A percentile compares a stretch with the other conserved stretches of the same genome.
These are phyloP conservation scores for Botrytis paeoniae DNA, from an alignment of 2,329 filamentous ascomycete species.

Conservation along the genomic window DNA sequence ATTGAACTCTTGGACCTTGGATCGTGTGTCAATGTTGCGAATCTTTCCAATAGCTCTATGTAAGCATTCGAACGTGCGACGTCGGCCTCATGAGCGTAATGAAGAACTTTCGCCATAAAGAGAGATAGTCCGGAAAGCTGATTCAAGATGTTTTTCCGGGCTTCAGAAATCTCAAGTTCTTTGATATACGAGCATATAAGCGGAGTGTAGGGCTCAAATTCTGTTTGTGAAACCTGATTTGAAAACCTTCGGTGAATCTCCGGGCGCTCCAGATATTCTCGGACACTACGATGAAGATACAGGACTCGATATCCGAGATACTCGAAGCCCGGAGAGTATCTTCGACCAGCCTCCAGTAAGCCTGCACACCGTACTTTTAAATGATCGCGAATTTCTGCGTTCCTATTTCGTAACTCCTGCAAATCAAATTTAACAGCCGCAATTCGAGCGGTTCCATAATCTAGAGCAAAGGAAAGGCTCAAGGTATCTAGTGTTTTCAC, in stretches of 20 bases:
- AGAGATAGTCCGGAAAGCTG: not conserved
- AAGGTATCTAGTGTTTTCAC: not conserved
- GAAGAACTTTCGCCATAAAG: not conserved
- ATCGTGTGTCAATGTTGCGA: not conserved
- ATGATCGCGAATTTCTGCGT: not conserved
- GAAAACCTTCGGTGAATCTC: too few species aligned
- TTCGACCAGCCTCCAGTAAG: not conserved
- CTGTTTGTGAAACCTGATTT: too few species aligned
- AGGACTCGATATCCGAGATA: not conserved
- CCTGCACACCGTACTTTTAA: not conserved
- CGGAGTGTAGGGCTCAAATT: not conserved
- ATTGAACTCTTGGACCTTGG: not conserved
- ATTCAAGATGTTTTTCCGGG: not conserved
- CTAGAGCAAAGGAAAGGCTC: not conserved
- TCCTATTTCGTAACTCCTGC: too few species aligned
- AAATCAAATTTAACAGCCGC: too few species aligned
- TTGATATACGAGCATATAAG: not conserved
- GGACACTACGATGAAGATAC: not conserved
- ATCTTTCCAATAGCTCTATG: not conserved
- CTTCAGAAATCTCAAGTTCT: not conserved
- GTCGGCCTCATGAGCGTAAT: not conserved
- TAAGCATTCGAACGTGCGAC: not conserved
- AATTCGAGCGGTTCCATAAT: too few species aligned
- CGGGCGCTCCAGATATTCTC: not conserved
- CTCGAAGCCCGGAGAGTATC: not conserved